Conservation (phyloP, 345 rosid genomes). For the Dipteronia sinensis region DNA sequence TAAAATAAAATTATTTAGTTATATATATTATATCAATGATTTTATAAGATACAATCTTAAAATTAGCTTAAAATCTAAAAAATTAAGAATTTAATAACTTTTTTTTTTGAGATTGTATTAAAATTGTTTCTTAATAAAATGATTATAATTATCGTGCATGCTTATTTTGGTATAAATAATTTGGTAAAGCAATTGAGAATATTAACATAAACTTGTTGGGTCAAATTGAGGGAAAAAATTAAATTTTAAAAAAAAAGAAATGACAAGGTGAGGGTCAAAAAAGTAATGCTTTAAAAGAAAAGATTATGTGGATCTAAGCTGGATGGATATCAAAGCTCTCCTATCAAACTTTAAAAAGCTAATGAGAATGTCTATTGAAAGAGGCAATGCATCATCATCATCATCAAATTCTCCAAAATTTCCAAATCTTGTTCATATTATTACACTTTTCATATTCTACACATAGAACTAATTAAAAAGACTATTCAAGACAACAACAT, state of each 20-base stretch:
- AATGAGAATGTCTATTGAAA: slow-evolving; percentile 26
- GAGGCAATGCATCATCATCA: slow-evolving; percentile 22
- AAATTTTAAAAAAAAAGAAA: neutral
- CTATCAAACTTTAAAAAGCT: slow-evolving; percentile 13
- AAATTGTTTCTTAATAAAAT: too few species aligned
- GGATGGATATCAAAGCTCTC: slow-evolving; percentile 26
- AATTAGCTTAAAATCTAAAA: neutral
- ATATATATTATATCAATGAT: too few species aligned
- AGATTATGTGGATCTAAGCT: slow-evolving; percentile 32
- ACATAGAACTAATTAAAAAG: neutral
- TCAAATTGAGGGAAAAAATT: neutral
- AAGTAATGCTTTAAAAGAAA: slow-evolving; percentile 31
- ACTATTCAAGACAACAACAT: neutral
- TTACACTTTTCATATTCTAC: neutral
- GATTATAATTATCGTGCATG: neutral
- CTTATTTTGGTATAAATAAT: neutral
- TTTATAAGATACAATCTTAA: too few species aligned
- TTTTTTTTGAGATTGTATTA: neutral
- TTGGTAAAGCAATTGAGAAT: neutral
- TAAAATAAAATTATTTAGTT: too few species aligned
- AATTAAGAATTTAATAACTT: too few species aligned
- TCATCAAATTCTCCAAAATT: slow-evolving; percentile 11
- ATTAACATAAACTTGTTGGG: neutral
- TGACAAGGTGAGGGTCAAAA: slow-evolving; percentile 25
- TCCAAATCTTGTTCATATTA: slow-evolving; percentile 22